These are phyloP conservation scores for Sporothrix protearum DNA, from an alignment of 2,329 filamentous ascomycete genomes.

Conservation along the genomic window DNA sequence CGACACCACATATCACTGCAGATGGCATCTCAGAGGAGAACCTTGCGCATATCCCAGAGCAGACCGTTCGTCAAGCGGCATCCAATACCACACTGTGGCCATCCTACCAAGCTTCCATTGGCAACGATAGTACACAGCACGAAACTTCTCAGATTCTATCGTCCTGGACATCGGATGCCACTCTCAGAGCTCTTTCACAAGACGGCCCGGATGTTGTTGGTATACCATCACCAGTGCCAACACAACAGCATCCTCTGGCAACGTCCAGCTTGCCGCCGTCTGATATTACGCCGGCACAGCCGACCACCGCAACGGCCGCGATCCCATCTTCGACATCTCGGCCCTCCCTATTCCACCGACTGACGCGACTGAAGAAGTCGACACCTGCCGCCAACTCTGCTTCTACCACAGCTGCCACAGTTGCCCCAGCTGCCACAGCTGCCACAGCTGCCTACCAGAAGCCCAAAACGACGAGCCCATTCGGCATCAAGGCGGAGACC, in stretches of 20 bases:
- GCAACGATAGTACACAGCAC: conserved; percentile 16
- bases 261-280: neutral
- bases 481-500: conserved; percentile 19
- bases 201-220: neutral
- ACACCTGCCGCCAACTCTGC: neutral
- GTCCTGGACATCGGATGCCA: neutral
- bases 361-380: neutral
- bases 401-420: neutral
- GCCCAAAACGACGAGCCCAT: conserved; percentile 4
- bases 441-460: neutral
- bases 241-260: neutral
- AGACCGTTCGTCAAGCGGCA: neutral
- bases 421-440: neutral
- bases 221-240: neutral
- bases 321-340: neutral
- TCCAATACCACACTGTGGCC: conserved; percentile 18
- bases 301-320: neutral
- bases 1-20: neutral
- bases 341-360: neutral
- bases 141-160: neutral
- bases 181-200: neutral
- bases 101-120: neutral
- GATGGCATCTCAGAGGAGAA: neutral
- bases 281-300: neutral
- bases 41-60: neutral